Percentiles rank a stretch among this genome's conserved stretches.
These are phyloP conservation scores for Leucosporidium scottii DNA, from an alignment of 768 basidiomycete species.

Conservation along the genomic window DNA sequence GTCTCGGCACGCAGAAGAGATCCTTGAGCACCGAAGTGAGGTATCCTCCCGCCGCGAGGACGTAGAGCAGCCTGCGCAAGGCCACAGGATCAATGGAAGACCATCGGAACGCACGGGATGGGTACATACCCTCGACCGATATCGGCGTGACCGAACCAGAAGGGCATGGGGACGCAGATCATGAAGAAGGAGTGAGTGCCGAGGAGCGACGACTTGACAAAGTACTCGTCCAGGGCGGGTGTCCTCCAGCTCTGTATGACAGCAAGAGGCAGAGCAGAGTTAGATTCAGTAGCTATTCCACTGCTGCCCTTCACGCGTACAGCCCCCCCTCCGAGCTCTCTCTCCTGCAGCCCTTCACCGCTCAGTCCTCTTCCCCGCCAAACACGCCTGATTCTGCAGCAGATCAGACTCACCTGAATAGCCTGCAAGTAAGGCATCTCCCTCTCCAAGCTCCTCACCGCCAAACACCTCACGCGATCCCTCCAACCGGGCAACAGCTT, in stretches of 20 bases:
- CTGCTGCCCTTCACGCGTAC: not conserved
- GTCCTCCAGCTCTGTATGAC: not conserved
- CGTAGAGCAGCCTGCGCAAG: constrained; percentile 24
- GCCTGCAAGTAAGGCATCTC: constrained; percentile 4
- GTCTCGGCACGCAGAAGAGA: constrained; percentile 78
- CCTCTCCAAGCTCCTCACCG: not conserved
- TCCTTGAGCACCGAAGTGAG: constrained; percentile 77
- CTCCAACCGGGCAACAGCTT: too few species aligned
- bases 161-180: constrained; percentile 73
- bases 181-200: constrained; percentile 82
- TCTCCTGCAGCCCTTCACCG: not conserved
- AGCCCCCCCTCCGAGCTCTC: not conserved
- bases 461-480: too few species aligned
- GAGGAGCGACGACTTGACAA: constrained; percentile 70
- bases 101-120: not conserved
- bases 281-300: too few species aligned
- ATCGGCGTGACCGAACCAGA: constrained; percentile 74
- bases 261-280: not conserved
- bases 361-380: not conserved
- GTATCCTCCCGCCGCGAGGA: constrained; percentile 55
- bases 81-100: not conserved
- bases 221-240: constrained; percentile 48
- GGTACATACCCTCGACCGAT: constrained; percentile 63
- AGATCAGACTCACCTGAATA: not conserved
- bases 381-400: too few species aligned